Evolutionary conservation across 2,329 filamentous ascomycete genomes (phyloP), one percentile per base, ranked within the genome.

Genomic region (Colletotrichum incanum): DNA sequence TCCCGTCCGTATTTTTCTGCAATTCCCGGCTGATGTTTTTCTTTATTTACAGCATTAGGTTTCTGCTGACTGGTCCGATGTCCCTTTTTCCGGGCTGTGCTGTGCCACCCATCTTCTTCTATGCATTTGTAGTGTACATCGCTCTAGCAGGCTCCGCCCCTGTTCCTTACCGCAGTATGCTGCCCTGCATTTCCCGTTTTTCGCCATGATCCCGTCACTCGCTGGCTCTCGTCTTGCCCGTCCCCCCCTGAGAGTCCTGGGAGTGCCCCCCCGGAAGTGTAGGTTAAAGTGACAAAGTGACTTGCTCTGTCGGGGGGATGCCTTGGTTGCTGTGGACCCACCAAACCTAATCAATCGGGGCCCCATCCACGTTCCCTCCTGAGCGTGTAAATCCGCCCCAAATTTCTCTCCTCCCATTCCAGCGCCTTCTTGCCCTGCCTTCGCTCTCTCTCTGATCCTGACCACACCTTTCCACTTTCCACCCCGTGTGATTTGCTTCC

Each of bases 401-500:
- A 67, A 70, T 65, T 67, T 70, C 65, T 60, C 65, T 65, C 41
- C 18, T 60, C 18, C 39, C 65, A 68, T 72, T 72, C 65, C 69
- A 68, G 28, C 43, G 68, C 68, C 65, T 68, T 52, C 64, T 58
- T 60, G 55, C 45, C 67, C 45, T 59, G 43, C 63, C 49, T 37
- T 34, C 16, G 39, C 62, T 55, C 54, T 63, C 41, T 45, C 54
- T 55, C 49, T 47, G 37, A 23, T 43, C 47, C 59, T 49, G 37
- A 39, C 52, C 62, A 12, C 54, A 34, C 61, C 49, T 50, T 23
- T 23, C 39, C 28, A 34, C 62, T 54, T 60, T 23, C 65, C 41
- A 54, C 28, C 54, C 61, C 28, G 67, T 60, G 54, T 61, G 69
- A 70, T 43, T 72, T 72, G 69, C 75, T 73, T 76, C 76, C 76